Conservation (phyloP, 768 basidiomycete species). For the Thelephora aurantiotincta region DNA sequence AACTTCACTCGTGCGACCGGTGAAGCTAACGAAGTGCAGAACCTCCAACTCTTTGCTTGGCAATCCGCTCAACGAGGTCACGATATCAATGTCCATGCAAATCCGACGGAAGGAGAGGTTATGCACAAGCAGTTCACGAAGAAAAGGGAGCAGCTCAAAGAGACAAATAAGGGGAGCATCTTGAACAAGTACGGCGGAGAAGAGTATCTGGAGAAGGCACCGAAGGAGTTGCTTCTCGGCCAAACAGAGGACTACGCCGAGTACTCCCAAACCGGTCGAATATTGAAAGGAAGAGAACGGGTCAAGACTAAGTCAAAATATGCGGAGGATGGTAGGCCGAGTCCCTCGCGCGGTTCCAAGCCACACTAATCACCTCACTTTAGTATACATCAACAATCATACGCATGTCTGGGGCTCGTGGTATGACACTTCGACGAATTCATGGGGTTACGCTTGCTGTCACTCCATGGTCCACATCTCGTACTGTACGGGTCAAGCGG, state of each 20-base stretch:
- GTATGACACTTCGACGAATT: conserved; percentile 53
- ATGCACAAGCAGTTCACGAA: conserved; percentile 82
- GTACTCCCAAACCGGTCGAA: conserved; percentile 83
- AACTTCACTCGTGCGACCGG: conserved; percentile 89
- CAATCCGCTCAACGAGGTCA: conserved; percentile 87
- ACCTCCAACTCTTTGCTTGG: conserved; percentile 95
- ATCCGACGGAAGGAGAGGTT: conserved; percentile 90
- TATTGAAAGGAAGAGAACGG: conserved; percentile 84
- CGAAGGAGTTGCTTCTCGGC: conserved; percentile 84
- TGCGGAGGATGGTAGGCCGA: conserved; percentile 77
- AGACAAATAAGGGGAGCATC: conserved; percentile 79
- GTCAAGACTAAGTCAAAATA: conserved; percentile 87
- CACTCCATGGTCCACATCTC: conserved; percentile 77
- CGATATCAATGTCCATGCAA: conserved; percentile 90
- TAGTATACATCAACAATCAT: conserved; percentile 88
- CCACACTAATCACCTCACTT: conserved; percentile 1
- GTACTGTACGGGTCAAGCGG: conserved; percentile 82
- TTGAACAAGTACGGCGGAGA: conserved; percentile 91
- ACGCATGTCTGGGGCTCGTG: conserved; percentile 97
- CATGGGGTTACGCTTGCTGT: conserved; percentile 95
- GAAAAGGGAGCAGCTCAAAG: conserved; percentile 87
- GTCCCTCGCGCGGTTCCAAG: neutral
- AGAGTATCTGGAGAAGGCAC: conserved; percentile 78
- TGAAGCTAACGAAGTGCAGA: conserved; percentile 84
- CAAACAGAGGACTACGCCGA: conserved; percentile 98